Evolutionary conservation across 2,329 filamentous ascomycete species (phyloP).

Genomic region (Chaetomium sp.): DNA sequence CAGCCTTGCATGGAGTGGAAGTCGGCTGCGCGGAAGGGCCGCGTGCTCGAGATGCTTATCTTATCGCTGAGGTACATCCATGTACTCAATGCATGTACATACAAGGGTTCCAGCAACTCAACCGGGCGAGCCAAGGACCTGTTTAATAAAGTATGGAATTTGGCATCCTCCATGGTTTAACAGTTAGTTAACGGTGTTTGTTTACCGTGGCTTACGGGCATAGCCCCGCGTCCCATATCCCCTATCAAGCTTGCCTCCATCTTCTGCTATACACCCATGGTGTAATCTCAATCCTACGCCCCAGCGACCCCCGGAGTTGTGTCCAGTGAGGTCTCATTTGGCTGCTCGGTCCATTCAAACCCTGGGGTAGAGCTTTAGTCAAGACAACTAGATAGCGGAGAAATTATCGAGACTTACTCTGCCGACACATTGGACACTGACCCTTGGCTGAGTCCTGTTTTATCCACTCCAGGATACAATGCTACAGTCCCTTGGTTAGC

Average conservation of each 20-base stretch:
- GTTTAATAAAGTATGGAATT: no score
- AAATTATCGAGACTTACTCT: slow-evolving; percentile 52
- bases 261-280: no score
- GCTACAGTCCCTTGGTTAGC: slow-evolving; percentile 45
- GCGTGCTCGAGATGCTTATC: slow-evolving; percentile 2
- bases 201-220: no score
- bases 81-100: no score
- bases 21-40: not conserved
- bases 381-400: not conserved
- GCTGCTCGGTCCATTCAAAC: slow-evolving; percentile 30
- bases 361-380: slow-evolving; percentile 17
- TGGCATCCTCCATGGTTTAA: no score
- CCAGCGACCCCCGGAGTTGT: slow-evolving; percentile 4
- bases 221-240: no score
- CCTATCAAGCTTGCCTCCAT: no score
- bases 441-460: slow-evolving; percentile 89
- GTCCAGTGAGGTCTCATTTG: slow-evolving; percentile 19
- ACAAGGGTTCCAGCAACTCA: no score
- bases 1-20: not conserved
- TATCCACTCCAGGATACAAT: slow-evolving; percentile 95
- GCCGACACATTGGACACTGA: slow-evolving; percentile 95
- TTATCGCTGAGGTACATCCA: slow-evolving; percentile 6
- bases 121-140: no score
- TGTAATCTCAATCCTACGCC: not conserved
- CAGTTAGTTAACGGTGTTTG: no score